phyloP scores from a whole-genome alignment of 495 filamentous ascomycete genomes.

The Hypoxylon fragiforme region DNA sequence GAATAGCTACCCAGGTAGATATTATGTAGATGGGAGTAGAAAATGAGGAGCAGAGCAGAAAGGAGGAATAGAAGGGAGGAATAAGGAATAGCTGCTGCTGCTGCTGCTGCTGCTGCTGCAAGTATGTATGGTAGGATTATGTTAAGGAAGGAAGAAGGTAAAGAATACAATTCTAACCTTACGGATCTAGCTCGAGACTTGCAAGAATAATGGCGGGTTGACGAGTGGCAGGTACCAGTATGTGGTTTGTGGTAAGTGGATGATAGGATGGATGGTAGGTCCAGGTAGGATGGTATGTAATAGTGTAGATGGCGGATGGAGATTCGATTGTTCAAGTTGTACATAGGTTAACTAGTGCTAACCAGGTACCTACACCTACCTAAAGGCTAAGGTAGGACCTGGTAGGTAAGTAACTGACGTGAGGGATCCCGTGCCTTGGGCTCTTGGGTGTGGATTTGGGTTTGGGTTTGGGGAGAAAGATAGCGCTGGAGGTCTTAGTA shows the following conservation, averaged over 20 bases:
- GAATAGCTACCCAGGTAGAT: conserved; percentile 12
- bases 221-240: conserved; percentile 16
- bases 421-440: conserved; percentile 16
- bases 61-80: neutral
- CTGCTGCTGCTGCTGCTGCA: neutral
- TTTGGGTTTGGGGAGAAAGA: neutral
- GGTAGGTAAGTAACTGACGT: no score
- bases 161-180: conserved; percentile 35
- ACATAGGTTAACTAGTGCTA: no score
- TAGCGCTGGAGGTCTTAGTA: no score
- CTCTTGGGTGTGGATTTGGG: neutral
- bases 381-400: no score
- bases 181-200: conserved; percentile 32
- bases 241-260: conserved; percentile 1
- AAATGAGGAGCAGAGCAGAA: neutral
- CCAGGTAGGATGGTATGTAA: no score
- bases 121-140: neutral
- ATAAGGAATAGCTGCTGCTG: neutral
- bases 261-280: no score
- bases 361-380: no score
- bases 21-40: neutral
- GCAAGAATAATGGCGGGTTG: conserved; percentile 21
- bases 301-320: no score
- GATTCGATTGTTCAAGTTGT: no score
- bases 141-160: neutral